These are phyloP conservation scores for Cynara cardunculus DNA, from an alignment of 129 eudicot genomes.

Conservation along the genomic window DNA sequence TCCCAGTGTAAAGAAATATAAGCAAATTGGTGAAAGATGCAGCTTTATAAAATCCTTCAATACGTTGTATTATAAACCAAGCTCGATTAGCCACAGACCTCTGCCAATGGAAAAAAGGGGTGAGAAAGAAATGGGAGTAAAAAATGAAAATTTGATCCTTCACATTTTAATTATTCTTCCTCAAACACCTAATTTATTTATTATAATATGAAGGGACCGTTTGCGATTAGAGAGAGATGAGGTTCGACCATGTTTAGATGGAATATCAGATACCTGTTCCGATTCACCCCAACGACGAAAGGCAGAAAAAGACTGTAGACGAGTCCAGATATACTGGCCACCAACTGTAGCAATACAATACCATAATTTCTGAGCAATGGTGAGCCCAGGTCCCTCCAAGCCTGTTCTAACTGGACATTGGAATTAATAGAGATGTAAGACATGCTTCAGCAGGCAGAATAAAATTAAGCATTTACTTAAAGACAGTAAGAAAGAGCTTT, in stretches of 20 bases:
- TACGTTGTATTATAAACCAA: conserved; percentile 81
- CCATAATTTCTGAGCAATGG: conserved; percentile 86
- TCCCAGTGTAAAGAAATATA: conserved; percentile 88
- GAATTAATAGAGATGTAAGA: conserved; percentile 10
- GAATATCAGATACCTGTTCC: conserved; percentile 58
- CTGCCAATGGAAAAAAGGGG: conserved; percentile 28
- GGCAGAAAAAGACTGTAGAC: conserved; percentile 91
- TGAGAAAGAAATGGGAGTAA: background rate
- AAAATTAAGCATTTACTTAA: background rate
- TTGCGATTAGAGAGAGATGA: background rate
- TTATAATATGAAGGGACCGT: background rate
- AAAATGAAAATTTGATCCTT: background rate
- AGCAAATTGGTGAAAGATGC: conserved; percentile 91
- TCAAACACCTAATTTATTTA: background rate
- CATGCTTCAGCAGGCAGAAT: background rate
- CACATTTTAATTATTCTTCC: background rate
- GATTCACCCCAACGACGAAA: conserved; percentile 96
- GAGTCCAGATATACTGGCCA: conserved; percentile 91
- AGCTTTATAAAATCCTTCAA: conserved; percentile 91
- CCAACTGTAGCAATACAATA: conserved; percentile 93
- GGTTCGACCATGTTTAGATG: background rate
- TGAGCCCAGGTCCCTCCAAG: conserved; percentile 97
- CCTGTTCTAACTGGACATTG: conserved; percentile 70
- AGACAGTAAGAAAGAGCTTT: background rate
- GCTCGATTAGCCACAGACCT: conserved; percentile 77